Percentiles rank a stretch among this genome's conserved stretches.
phyloP scores from a whole-genome alignment of 2,329 filamentous ascomycete genomes.

The Xylariaceae sp. region DNA sequence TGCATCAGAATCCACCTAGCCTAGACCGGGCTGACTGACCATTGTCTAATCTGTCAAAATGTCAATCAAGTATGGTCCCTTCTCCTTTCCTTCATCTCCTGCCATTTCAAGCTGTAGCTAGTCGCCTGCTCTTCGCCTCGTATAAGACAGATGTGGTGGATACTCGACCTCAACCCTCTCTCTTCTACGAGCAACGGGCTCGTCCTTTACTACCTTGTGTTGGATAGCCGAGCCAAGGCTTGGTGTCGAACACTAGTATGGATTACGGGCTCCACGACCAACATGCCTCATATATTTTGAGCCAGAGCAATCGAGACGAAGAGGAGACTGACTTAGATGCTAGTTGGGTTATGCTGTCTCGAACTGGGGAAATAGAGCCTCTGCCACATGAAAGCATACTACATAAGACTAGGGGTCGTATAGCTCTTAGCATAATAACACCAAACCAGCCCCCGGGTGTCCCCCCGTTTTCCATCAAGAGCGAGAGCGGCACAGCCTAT shows the following conservation, averaged over 20 bases:
- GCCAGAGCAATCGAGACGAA: constrained; percentile 46
- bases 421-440: constrained; percentile 75
- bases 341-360: constrained; percentile 91
- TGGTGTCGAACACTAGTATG: constrained; percentile 33
- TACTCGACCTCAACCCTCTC: constrained; percentile 25
- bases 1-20: constrained; percentile 28
- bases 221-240: constrained; percentile 22
- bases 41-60: constrained; percentile 43
- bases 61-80: constrained; percentile 48
- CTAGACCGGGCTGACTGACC: constrained; percentile 38
- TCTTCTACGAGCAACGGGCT: constrained; percentile 23
- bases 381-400: constrained; percentile 83
- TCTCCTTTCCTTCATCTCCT: constrained; percentile 26
- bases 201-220: constrained; percentile 24
- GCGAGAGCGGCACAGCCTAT: constrained; percentile 76
- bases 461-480: constrained; percentile 71
- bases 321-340: constrained; percentile 60
- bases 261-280: constrained; percentile 50
- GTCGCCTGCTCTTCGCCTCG: constrained; percentile 16
- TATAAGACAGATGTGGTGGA: constrained; percentile 33
- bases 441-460: constrained; percentile 69
- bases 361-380: constrained; percentile 75
- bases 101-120: constrained; percentile 2
- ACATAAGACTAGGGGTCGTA: constrained; percentile 79
- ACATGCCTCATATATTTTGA: constrained; percentile 51